Base-by-base conservation (phyloP, 768 basidiomycete species). In the Termitomyces sp. region DNA sequence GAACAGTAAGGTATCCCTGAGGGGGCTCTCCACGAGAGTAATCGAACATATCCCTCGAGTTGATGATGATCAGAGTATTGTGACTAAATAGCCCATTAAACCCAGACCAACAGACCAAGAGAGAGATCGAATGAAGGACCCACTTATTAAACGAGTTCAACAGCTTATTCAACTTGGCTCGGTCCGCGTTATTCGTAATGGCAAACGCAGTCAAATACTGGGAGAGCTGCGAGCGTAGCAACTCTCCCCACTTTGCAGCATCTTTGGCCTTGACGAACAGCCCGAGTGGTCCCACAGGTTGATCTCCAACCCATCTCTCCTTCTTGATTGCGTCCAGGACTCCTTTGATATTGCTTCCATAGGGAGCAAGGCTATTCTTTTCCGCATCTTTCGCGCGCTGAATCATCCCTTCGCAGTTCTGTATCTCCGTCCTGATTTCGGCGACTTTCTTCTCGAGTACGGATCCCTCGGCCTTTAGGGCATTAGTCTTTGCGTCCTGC, bases 271-370 rank as follows among this genome's bases (percentile, higher is more conserved):
- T 88, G 65, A 98, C 88, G 67, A 84, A 80, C 49, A 81, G 60
- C 0, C 96, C 96, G 26, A 98, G 74, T 0, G 96, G 96, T 0
- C 92, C 92, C 34, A 91, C 70, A 0, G 91, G 90, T 20, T 65
- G 66, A 46, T 85, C 79, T 3, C 91, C 91, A 27, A 74, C 60
- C 93, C 92, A 93, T 5, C 56, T 72, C 68, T 72, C 74, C 30
- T 64, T 65, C 44, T 71, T 68, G 54, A 95, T 85, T 40, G 71
- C 74, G 10, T 77, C 76, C 44, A 91, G 64, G 8, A 93, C 78
- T 0, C 64, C 64, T 58, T 84, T 81, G 67, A 91, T 85, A 46
- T 85, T 76, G 33, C 66, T 69, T 2, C 91, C 91, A 62, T 85
- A 92, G 2, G 84, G 78, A 10, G 82, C 76, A 16, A 87, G 77